Percentiles rank a stretch among this genome's conserved stretches.
Evolutionary conservation across 768 basidiomycete species (phyloP).

Genomic region (Mycena metata): DNA sequence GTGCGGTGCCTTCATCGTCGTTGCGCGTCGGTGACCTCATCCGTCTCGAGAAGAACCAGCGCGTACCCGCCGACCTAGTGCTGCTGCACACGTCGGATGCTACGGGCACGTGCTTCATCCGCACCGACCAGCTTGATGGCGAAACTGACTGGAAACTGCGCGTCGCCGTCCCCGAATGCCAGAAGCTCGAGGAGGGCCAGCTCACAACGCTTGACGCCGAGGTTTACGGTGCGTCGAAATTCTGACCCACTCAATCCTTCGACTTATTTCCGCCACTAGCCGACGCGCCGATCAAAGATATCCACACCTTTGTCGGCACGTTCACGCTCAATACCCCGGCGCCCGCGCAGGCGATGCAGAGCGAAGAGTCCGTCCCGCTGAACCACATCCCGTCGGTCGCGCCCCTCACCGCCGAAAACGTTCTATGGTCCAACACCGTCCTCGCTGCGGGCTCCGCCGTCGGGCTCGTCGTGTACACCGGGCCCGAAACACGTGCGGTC

Average conservation of each 20-base stretch:
- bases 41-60: conserved; percentile 94
- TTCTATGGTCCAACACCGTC: conserved; percentile 98
- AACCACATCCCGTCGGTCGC: conserved; percentile 70
- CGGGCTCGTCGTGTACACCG: conserved; percentile 95
- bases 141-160: conserved; percentile 99
- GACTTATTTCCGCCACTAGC: conserved; percentile 60
- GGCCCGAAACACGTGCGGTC: conserved; percentile 94
- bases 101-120: conserved; percentile 95
- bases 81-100: conserved; percentile 89
- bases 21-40: conserved; percentile 94
- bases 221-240: conserved; percentile 77
- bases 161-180: conserved; percentile 87
- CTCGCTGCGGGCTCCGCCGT: conserved; percentile 94
- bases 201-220: conserved; percentile 85
- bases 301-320: conserved; percentile 95
- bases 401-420: conserved; percentile 94
- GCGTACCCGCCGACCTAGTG: conserved; percentile 95
- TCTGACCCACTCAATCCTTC: not conserved
- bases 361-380: conserved; percentile 52
- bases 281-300: conserved; percentile 96
- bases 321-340: conserved; percentile 74
- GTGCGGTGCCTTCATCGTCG: conserved; percentile 88
- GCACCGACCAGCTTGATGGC: conserved; percentile 98
- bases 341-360: conserved; percentile 41
- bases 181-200: conserved; percentile 71